A percentile compares a stretch with the other conserved stretches of the same genome.
Conservation (phyloP, 2,329 filamentous ascomycete genomes). For the Bipolaris victoriae region DNA sequence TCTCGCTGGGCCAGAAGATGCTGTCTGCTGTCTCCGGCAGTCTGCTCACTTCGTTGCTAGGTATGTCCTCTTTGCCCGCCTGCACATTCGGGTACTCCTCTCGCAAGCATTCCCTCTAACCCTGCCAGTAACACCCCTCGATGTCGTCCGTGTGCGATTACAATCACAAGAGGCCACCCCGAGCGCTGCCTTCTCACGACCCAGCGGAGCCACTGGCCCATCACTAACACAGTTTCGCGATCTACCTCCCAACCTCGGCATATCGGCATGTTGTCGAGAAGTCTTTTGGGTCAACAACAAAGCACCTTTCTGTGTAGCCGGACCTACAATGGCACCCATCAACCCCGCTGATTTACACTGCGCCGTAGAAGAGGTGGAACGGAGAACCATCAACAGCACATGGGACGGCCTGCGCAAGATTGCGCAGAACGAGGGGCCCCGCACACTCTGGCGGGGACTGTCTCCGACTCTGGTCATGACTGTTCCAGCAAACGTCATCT, state of each 20-base stretch:
- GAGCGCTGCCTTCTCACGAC: slow-evolving; percentile 60
- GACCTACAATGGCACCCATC: slow-evolving; percentile 56
- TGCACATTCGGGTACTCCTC: background rate
- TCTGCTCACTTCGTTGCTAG: slow-evolving; percentile 81
- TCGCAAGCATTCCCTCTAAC: slow-evolving; percentile 13
- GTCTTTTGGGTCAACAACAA: slow-evolving; percentile 95
- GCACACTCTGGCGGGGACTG: slow-evolving; percentile 88
- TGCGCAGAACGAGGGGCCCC: slow-evolving; percentile 85
- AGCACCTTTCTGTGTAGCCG: slow-evolving; percentile 79
- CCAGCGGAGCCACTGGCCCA: slow-evolving; percentile 34
- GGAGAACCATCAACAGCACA: slow-evolving; percentile 85
- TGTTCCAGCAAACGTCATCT: slow-evolving; percentile 94
- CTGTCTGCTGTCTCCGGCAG: slow-evolving; percentile 90
- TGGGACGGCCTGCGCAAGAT: slow-evolving; percentile 94
- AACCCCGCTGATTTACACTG: slow-evolving; percentile 64
- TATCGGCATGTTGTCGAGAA: slow-evolving; percentile 93
- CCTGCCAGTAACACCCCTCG: slow-evolving; percentile 78
- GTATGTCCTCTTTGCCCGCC: slow-evolving; percentile 6
- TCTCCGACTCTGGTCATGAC: slow-evolving; percentile 96
- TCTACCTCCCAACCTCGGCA: slow-evolving; percentile 82
- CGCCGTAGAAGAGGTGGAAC: slow-evolving; percentile 84
- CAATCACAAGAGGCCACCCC: slow-evolving; percentile 76
- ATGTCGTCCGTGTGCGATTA: slow-evolving; percentile 92
- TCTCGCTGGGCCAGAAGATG: slow-evolving; percentile 91
- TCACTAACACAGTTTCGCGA: slow-evolving; percentile 62